Base-by-base conservation (phyloP, 805 yeast genomes). In the Komagataella mondaviorum region DNA sequence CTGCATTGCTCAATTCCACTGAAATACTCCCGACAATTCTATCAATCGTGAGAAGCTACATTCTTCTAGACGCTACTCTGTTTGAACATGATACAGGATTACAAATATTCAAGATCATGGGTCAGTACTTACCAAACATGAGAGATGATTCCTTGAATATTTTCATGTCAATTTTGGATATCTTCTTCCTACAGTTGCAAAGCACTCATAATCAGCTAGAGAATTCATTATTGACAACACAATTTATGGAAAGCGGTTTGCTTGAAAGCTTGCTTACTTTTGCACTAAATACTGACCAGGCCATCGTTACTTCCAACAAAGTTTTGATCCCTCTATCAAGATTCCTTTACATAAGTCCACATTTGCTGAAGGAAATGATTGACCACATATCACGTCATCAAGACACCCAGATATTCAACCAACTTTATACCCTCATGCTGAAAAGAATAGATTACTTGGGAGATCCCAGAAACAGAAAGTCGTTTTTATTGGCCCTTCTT, bases 391-490 rank as follows among this genome's bases (percentile, higher is more conserved):
- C 56, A 47, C 51, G 66, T 48, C 36, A 30, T 44, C 36, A 49
- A 55, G n/a, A 47, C 59, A 44, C 39, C 2, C 49, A 55, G 4
- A 49, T 55, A 43, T 52, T 60, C 47, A 53, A 54, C 51, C 53
- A 47, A 18, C 56, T 55, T 36, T 53, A 53, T 61, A 61, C 54
- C 49, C 62, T 59, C 47, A 65, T 59, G 57, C 60, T 51, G 44
- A 52, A 51, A 54, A 61, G 59, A 56, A 66, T 68, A 55, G 65
- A 62, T 52, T 77, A 78, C 53, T 75, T 86, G 52, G 85, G 84
- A 46, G 88, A 83, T 58, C 90, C 95, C 1, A 73, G 87, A 53
- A 78, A 80, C 56, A 79, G 85, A 55, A 91, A 91, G 63, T 68
- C 66, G 4, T 60, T 55, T 48, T 47, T 64, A 4, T 48, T 68